phyloP scores from a whole-genome alignment of 129 eudicot genomes.

The Centella asiatica region DNA sequence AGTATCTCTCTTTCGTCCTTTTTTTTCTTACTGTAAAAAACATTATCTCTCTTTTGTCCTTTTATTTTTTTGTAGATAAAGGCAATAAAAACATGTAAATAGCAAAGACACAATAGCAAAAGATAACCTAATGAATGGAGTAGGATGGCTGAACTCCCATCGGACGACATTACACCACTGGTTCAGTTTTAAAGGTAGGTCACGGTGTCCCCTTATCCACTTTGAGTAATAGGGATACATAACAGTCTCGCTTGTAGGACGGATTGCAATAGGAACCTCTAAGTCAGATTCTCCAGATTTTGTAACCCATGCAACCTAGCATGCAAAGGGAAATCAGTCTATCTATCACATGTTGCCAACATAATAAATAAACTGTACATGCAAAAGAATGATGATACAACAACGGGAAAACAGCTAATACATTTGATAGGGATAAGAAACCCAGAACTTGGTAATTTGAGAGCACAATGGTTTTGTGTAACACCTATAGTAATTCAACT shows the following conservation, averaged over 20 bases:
- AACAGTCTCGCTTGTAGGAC: conserved; percentile 91
- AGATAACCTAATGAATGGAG: conserved; percentile 76
- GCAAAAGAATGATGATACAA: background rate
- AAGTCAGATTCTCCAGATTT: conserved; percentile 79
- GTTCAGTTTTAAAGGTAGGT: conserved; percentile 73
- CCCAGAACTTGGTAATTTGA: background rate
- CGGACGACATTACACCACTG: conserved; percentile 98
- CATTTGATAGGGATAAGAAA: background rate
- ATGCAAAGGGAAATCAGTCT: background rate
- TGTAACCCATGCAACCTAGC: conserved; percentile 96
- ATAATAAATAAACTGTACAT: no score
- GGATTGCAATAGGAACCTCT: conserved; percentile 84
- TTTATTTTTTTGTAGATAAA: no score
- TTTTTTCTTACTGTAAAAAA: background rate
- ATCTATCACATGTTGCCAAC: no score
- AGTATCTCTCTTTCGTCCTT: background rate
- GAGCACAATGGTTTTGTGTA: background rate
- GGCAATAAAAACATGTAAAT: background rate
- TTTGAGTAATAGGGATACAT: conserved; percentile 87
- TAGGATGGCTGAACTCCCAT: conserved; percentile 95
- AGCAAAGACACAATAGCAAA: background rate
- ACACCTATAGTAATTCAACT: background rate
- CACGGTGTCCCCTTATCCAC: conserved; percentile 96
- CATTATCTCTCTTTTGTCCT: no score
- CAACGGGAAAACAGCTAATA: background rate